Evolutionary conservation across 306 rosid genomes (phyloP).

Genomic region (Arachis hypogaea): DNA sequence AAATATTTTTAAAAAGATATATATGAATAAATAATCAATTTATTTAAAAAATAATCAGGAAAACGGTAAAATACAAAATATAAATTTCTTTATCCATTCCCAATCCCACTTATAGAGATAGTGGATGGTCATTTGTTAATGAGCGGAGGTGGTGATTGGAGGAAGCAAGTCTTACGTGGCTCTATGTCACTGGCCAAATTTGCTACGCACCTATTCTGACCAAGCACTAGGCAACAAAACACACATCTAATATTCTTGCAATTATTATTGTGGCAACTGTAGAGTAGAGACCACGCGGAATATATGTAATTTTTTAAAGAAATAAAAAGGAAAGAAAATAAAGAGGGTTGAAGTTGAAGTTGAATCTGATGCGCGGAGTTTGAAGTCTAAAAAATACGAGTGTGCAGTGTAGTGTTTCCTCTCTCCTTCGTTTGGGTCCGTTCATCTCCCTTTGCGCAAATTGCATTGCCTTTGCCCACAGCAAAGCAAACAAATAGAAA

Average conservation of each 20-base stretch:
- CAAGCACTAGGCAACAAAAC: not conserved
- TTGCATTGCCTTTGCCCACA: constrained; percentile 13
- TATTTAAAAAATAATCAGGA: too few species aligned
- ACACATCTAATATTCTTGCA: constrained; percentile 25
- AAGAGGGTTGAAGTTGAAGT: not conserved
- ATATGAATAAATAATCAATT: too few species aligned
- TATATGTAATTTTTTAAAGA: not conserved
- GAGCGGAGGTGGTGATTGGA: not conserved
- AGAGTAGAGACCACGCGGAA: constrained; percentile 18
- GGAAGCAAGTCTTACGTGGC: constrained; percentile 19
- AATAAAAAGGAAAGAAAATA: not conserved
- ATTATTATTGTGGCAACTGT: not conserved
- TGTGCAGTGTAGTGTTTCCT: not conserved
- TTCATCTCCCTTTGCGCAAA: constrained; percentile 34
- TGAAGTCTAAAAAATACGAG: not conserved
- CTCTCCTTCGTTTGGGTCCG: constrained; percentile 16
- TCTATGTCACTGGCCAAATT: not conserved
- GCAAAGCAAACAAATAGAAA: constrained; percentile 14
- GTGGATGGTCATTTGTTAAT: too few species aligned
- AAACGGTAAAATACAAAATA: too few species aligned
- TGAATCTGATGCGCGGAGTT: not conserved
- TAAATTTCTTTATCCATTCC: too few species aligned
- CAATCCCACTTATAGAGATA: too few species aligned
- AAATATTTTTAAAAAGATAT: too few species aligned
- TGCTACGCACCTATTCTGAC: not conserved